A percentile compares a stretch with the other conserved stretches of the same genome.
Conservation (phyloP, 345 rosid species). For the Eucalyptus grandis region DNA sequence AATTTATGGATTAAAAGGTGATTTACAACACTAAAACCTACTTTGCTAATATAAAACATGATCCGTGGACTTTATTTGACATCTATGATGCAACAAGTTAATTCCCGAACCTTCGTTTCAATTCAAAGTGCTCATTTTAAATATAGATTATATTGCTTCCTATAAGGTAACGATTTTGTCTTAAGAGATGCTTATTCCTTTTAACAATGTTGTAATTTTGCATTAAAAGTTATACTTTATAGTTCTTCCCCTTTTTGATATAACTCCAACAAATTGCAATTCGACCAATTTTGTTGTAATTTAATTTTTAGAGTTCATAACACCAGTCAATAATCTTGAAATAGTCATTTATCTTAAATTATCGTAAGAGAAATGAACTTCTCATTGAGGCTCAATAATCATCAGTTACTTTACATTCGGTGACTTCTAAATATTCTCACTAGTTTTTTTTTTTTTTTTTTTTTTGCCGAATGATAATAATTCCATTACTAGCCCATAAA, state of each 20-base stretch:
- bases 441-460: background rate
- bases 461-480: no score
- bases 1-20: no score
- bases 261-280: background rate
- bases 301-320: background rate
- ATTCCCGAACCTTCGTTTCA: no score
- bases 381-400: background rate
- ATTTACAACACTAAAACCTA: no score
- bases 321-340: background rate
- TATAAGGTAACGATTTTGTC: no score
- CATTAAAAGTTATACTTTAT: background rate
- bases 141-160: no score
- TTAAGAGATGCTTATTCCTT: background rate
- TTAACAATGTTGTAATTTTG: background rate
- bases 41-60: no score
- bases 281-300: background rate
- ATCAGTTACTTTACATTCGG: background rate
- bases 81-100: no score
- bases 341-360: background rate
- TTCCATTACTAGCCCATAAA: no score
- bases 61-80: no score
- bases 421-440: background rate
- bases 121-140: no score
- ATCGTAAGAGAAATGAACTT: background rate
- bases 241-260: background rate